Percentiles rank a stretch among this genome's conserved stretches.
phyloP scores from a whole-genome alignment of 139 green algal genomes.

The Nannochloris sp. region DNA sequence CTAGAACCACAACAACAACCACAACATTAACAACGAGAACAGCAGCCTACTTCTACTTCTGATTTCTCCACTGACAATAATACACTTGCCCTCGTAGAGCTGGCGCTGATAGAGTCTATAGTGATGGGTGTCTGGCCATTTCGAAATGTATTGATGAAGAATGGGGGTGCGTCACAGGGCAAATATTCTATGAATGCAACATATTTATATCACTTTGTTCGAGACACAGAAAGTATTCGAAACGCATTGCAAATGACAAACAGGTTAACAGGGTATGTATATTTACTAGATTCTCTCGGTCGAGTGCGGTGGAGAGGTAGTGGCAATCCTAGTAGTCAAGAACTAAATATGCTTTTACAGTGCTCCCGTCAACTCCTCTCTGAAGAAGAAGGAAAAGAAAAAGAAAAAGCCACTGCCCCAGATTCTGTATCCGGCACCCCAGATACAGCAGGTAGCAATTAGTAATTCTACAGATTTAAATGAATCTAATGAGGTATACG shows the following conservation, averaged over 20 bases:
- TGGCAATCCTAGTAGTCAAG: conserved; percentile 4
- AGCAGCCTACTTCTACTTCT: no score
- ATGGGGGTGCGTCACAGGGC: not conserved
- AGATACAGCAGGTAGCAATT: no score
- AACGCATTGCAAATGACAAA: conserved; percentile 33
- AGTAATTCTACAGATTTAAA: not conserved
- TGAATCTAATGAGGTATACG: not conserved
- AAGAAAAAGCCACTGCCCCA: not conserved
- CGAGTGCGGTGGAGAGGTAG: conserved; percentile 22
- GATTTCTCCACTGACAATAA: not conserved
- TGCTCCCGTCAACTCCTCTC: conserved; percentile 7
- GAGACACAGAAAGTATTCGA: conserved; percentile 11
- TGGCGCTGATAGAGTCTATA: conserved; percentile 37
- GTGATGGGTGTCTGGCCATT: conserved; percentile 46
- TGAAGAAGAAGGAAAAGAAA: not conserved
- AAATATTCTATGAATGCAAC: conserved; percentile 12
- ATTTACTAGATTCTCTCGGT: conserved; percentile 13
- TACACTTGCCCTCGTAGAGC: conserved; percentile 1
- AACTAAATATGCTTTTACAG: conserved; percentile 11
- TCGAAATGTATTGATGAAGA: conserved; percentile 25
- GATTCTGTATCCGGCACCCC: no score
- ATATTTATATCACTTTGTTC: conserved; percentile 29
- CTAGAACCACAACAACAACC: not conserved
- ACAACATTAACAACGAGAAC: no score
- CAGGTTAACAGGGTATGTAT: conserved; percentile 37